These are phyloP conservation scores for Tubosaeta sp. DNA, from an alignment of 768 basidiomycete species.

Conservation along the genomic window DNA sequence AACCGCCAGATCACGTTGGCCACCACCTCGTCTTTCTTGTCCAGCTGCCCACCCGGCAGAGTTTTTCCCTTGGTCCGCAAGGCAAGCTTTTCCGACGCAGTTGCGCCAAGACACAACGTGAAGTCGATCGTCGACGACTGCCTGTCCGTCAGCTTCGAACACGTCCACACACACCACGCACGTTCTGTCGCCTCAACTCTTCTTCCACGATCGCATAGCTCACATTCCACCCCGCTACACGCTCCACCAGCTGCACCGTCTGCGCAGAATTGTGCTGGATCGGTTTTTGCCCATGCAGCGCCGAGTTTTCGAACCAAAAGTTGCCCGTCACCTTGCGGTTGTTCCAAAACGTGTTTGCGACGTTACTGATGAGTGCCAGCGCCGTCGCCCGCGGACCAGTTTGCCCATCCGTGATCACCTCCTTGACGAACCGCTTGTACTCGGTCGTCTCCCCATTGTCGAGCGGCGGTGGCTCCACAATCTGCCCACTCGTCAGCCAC, in stretches of 20 bases:
- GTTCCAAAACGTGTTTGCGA: slow-evolving; percentile 76
- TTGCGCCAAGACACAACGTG: slow-evolving; percentile 89
- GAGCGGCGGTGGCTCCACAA: slow-evolving; percentile 82
- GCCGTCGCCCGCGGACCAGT: slow-evolving; percentile 91
- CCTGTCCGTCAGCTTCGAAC: slow-evolving; percentile 24
- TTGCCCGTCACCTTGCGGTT: slow-evolving; percentile 65
- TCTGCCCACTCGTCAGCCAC: slow-evolving; percentile 89
- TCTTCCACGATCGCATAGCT: slow-evolving; percentile 82
- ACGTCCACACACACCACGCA: slow-evolving; percentile 40
- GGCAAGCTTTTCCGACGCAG: slow-evolving; percentile 75
- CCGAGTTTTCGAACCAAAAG: slow-evolving; percentile 70
- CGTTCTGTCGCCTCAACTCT: slow-evolving; percentile 93
- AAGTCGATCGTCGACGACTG: slow-evolving; percentile 98
- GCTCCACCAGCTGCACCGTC: slow-evolving; percentile 83
- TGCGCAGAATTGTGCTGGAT: slow-evolving; percentile 71
- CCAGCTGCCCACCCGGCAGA: slow-evolving; percentile 49
- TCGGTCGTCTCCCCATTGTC: slow-evolving; percentile 95
- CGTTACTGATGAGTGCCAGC: slow-evolving; percentile 81
- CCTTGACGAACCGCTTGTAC: slow-evolving; percentile 92
- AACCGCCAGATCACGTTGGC: slow-evolving; percentile 99
- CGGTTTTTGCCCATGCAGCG: slow-evolving; percentile 48
- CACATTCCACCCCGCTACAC: slow-evolving; percentile 89
- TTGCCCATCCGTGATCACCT: slow-evolving; percentile 92
- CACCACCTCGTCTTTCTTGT: slow-evolving; percentile 98
- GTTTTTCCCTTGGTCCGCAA: slow-evolving; percentile 73